A percentile compares a stretch with the other conserved stretches of the same genome.
These are phyloP conservation scores for Xylariaceae sp. DNA, from an alignment of 2,329 filamentous ascomycete genomes.

Conservation along the genomic window DNA sequence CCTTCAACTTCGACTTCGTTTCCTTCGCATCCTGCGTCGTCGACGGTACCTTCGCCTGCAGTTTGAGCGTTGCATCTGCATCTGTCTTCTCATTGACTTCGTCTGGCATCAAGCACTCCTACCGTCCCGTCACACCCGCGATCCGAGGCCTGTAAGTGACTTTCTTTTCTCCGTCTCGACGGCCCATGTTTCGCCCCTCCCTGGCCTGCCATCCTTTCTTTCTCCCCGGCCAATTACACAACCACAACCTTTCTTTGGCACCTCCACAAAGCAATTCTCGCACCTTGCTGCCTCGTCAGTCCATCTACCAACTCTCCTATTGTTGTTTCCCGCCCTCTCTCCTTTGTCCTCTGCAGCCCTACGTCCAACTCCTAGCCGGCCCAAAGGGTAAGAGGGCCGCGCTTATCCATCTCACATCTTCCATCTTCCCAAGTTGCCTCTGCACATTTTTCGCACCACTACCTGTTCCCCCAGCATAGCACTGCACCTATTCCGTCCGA, in stretches of 20 bases:
- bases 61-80: conserved; percentile 16
- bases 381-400: conserved; percentile 7
- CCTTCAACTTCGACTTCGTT: not conserved
- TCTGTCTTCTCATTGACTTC: conserved; percentile 13
- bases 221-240: not conserved
- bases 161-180: not conserved
- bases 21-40: not conserved
- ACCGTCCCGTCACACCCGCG: conserved; percentile 15
- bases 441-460: conserved; percentile 13
- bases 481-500: conserved; percentile 24
- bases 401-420: conserved; percentile 1
- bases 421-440: conserved; percentile 14
- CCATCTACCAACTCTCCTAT: not conserved
- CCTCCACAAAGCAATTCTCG: not conserved
- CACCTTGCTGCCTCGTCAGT: conserved; percentile 1
- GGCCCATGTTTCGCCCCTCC: conserved; percentile 2
- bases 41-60: conserved; percentile 12
- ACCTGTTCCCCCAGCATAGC: not conserved
- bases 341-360: conserved; percentile 11
- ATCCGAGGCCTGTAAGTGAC: conserved; percentile 10
- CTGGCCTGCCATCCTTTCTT: conserved; percentile 8
- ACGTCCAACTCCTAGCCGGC: not conserved
- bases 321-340: not conserved
- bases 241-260: conserved; percentile 3
- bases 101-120: conserved; percentile 12